Base-by-base conservation (phyloP, 2,329 filamentous ascomycete genomes). In the Karstenula rhodostoma region DNA sequence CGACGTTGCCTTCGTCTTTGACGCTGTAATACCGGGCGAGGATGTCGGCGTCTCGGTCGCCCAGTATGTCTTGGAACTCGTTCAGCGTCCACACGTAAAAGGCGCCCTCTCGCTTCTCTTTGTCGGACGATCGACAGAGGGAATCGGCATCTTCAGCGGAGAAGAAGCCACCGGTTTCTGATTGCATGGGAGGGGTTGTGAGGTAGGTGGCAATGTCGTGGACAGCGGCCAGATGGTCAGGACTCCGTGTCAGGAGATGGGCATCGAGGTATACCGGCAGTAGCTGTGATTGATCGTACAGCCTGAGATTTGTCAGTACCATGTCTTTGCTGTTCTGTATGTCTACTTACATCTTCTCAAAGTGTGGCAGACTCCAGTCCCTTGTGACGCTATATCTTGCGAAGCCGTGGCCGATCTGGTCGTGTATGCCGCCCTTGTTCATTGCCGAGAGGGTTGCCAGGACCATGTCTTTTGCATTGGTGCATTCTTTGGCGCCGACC, bases 321-420 rank as follows among this genome's bases (percentile, higher is more conserved):
- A 23, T 37, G 8, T 25, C 12, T 7, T 23, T 3, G 23, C 23
- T 53, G 42, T 5, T 37, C 8, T 13, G 22, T 4, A 29, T 15
- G 22, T 22, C 46, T 12, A 56, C 73, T 59, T 61, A 76, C 86
- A 98, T 93, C 82, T 98, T 98, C 81, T 99, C 95, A 70, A 98
- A 99, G 76, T 97, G 94, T 12, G 95, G 95, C 49, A 98, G 82
- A 64, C 90, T 92, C 95, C 95, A 99, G 78, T 98, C 92, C 15
- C 88, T 83, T 0, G 94, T 98, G 8, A 96, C 90, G 15, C 93
- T 96, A 75, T 96, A 97, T 54, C 94, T 87, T 40, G 90, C 87
- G 69, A 93, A 93, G 7, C 92, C 91, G 72, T 91, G 86, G 46
- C 91, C 91, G 61, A 94, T 86, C 62, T 92, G 90, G 70, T 93